These are phyloP conservation scores for Alternaria ventricosa DNA, from an alignment of 2,329 filamentous ascomycete species.

Conservation along the genomic window DNA sequence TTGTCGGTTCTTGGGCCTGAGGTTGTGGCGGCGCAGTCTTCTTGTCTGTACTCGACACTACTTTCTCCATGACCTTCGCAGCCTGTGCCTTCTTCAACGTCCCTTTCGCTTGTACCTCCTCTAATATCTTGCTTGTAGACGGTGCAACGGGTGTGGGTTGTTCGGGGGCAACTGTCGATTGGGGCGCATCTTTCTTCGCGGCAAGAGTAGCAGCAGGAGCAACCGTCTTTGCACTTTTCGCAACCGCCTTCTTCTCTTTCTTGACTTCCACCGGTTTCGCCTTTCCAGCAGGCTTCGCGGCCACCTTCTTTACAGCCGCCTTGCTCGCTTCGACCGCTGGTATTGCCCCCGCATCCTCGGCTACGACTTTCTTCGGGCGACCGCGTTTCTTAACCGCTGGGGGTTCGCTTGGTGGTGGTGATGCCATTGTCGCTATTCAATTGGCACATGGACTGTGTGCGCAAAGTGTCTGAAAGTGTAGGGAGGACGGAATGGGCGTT, in stretches of 20 bases:
- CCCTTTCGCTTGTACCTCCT: constrained; percentile 35
- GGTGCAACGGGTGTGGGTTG: constrained; percentile 36
- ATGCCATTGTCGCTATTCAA: constrained; percentile 18
- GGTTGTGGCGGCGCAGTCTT: not conserved
- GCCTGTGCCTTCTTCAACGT: constrained; percentile 20
- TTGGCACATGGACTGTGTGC: not conserved
- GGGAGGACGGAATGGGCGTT: not conserved
- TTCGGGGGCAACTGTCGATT: constrained; percentile 3
- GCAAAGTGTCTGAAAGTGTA: not conserved
- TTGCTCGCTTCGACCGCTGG: constrained; percentile 22
- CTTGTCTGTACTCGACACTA: not conserved
- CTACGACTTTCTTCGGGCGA: constrained; percentile 41
- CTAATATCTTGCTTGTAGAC: constrained; percentile 39
- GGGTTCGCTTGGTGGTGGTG: constrained; percentile 18
- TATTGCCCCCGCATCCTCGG: constrained; percentile 19
- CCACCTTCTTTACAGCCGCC: constrained; percentile 25
- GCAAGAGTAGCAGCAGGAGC: not conserved
- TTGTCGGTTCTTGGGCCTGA: not conserved
- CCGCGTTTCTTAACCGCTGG: constrained; percentile 39
- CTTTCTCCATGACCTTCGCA: not conserved
- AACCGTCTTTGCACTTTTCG: constrained; percentile 17
- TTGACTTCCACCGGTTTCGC: constrained; percentile 18
- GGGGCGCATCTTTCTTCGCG: constrained; percentile 19
- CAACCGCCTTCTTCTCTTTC: constrained; percentile 20
- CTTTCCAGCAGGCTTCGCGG: constrained; percentile 28